These are phyloP conservation scores for Murraya paniculata DNA, from an alignment of 345 rosid genomes.

Conservation along the genomic window DNA sequence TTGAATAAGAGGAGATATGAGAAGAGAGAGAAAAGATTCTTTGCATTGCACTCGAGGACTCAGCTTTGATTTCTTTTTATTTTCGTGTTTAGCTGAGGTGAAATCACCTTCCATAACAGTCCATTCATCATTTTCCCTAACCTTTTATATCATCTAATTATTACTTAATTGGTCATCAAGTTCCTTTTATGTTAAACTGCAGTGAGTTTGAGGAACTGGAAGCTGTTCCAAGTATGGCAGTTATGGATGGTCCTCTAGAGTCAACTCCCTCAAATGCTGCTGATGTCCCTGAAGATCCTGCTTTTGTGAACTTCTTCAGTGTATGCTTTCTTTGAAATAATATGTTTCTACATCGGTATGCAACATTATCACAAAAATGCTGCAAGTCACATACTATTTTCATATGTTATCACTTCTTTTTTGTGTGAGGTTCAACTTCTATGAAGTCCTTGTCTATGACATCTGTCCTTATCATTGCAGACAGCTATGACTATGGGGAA, in stretches of 20 bases:
- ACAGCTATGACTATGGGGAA: conserved; percentile 55
- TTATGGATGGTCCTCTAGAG: conserved; percentile 89
- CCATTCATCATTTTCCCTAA: background rate
- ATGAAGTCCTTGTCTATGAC: background rate
- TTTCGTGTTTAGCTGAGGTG: background rate
- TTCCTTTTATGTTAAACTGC: conserved; percentile 18
- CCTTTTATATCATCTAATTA: background rate
- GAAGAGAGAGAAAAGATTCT: background rate
- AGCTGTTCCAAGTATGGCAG: conserved; percentile 84
- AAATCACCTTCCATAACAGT: background rate
- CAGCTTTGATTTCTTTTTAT: background rate
- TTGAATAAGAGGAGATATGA: background rate
- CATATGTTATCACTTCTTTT: too few species aligned
- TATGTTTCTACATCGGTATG: background rate
- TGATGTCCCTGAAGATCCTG: conserved; percentile 72
- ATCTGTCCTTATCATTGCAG: conserved; percentile 41
- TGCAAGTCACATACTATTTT: too few species aligned
- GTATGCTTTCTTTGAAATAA: conserved; percentile 38
- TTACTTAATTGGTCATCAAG: background rate
- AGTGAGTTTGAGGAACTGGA: conserved; percentile 97
- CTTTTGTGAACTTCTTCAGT: conserved; percentile 84
- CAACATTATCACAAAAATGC: background rate
- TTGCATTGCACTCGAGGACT: background rate
- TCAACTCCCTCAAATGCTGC: conserved; percentile 39
- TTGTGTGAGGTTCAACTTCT: background rate